Percentiles rank a stretch among this genome's conserved stretches.
Conservation (phyloP, 2,329 filamentous ascomycete genomes). For the Pestalotiopsis sp. region DNA sequence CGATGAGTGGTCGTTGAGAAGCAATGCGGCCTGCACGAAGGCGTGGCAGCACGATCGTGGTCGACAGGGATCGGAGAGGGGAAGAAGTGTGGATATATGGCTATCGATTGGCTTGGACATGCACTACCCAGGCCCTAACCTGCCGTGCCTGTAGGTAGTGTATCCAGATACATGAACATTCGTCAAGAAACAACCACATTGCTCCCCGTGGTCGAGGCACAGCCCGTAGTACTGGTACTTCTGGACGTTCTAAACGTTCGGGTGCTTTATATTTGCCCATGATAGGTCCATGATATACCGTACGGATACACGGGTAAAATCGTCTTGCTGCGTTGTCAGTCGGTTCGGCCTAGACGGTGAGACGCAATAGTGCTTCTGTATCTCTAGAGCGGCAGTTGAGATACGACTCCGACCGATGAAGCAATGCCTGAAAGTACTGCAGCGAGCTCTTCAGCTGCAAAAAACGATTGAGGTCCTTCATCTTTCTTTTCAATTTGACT, state of each 20-base stretch:
- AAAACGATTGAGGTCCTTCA: neutral
- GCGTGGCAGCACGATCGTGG: constrained; percentile 40
- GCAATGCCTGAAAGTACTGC: neutral
- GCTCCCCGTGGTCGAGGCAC: too few species aligned
- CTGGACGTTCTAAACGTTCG: too few species aligned
- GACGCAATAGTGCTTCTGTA: too few species aligned
- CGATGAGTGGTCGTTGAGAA: constrained; percentile 13
- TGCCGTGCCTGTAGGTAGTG: neutral
- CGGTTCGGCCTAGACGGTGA: too few species aligned
- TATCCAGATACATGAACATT: too few species aligned
- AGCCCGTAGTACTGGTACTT: too few species aligned
- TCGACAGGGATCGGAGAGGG: constrained; percentile 15
- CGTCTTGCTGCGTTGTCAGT: too few species aligned
- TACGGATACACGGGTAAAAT: too few species aligned
- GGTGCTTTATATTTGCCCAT: too few species aligned
- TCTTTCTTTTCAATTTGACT: neutral
- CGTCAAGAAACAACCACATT: too few species aligned
- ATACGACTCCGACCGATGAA: neutral
- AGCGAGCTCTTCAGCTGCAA: neutral
- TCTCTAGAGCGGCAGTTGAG: neutral
- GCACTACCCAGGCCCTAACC: neutral
- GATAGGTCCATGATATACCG: too few species aligned
- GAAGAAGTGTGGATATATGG: constrained; percentile 13
- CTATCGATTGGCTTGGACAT: neutral
- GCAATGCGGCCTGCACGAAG: constrained; percentile 42